These are phyloP conservation scores for Acrodontium crateriforme DNA, from an alignment of 2,329 filamentous ascomycete species.

Conservation along the genomic window DNA sequence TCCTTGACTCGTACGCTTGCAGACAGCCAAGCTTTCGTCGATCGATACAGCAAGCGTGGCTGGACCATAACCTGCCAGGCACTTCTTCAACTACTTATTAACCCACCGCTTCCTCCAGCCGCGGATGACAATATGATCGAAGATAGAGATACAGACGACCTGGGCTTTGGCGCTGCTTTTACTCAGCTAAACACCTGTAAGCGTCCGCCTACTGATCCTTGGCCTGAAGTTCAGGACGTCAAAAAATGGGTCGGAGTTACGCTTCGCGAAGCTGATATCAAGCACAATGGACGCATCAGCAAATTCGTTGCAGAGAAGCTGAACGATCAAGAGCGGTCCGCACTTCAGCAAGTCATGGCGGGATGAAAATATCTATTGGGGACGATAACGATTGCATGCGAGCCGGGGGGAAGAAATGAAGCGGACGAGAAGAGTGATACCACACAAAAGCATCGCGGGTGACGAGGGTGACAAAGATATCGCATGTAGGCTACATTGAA, in stretches of 20 bases:
- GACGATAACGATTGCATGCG: too few species aligned
- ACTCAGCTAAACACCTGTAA: constrained; percentile 87
- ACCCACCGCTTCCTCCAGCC: constrained; percentile 58
- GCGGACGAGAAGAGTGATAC: too few species aligned
- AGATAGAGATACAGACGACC: constrained; percentile 86
- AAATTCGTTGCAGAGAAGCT: constrained; percentile 61
- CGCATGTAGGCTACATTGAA: too few species aligned
- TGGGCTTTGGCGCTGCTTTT: constrained; percentile 88
- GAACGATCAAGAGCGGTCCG: constrained; percentile 25
- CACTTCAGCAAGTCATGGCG: constrained; percentile 25
- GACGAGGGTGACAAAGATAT: too few species aligned
- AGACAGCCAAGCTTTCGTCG: constrained; percentile 70
- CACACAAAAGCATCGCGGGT: too few species aligned
- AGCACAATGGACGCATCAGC: constrained; percentile 56
- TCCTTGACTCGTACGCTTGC: constrained; percentile 86
- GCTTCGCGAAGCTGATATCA: constrained; percentile 61
- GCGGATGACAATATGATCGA: constrained; percentile 63
- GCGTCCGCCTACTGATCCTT: constrained; percentile 60
- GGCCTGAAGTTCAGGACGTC: constrained; percentile 69
- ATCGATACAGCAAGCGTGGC: constrained; percentile 57
- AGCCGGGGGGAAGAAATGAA: too few species aligned
- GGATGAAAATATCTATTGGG: constrained; percentile 8
- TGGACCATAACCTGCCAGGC: constrained; percentile 84
- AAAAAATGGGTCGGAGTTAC: constrained; percentile 72
- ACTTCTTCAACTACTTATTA: constrained; percentile 78